These are phyloP conservation scores for Russula virescens DNA, from an alignment of 768 basidiomycete genomes.

Conservation along the genomic window DNA sequence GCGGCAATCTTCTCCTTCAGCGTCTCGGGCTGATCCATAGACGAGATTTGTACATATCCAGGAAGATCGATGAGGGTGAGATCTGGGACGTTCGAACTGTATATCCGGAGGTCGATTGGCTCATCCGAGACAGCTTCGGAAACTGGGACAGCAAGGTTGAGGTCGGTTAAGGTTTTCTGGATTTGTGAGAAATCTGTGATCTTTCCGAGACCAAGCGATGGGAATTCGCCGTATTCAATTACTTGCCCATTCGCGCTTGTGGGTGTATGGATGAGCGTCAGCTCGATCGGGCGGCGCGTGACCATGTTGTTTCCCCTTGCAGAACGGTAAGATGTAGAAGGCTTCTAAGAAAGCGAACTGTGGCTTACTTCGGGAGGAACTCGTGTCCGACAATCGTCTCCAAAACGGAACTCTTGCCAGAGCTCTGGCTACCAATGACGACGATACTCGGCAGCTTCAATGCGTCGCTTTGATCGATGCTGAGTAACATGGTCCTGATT, in stretches of 20 bases:
- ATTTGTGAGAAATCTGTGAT: slow-evolving; percentile 89
- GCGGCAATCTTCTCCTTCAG: slow-evolving; percentile 88
- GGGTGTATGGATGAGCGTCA: slow-evolving; percentile 93
- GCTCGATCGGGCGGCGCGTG: slow-evolving; percentile 94
- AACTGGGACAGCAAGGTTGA: slow-evolving; percentile 91
- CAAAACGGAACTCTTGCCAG: slow-evolving; percentile 95
- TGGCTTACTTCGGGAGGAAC: slow-evolving; percentile 93
- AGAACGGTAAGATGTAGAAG: slow-evolving; percentile 8
- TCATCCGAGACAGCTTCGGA: slow-evolving; percentile 88
- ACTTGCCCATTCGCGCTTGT: slow-evolving; percentile 46
- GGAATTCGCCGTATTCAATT: slow-evolving; percentile 92
- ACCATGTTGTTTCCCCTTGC: slow-evolving; percentile 98
- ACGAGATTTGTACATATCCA: slow-evolving; percentile 93
- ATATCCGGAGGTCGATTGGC: slow-evolving; percentile 94
- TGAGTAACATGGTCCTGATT: slow-evolving; percentile 89
- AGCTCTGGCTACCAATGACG: slow-evolving; percentile 97
- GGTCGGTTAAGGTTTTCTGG: slow-evolving; percentile 87
- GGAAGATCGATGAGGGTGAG: slow-evolving; percentile 96
- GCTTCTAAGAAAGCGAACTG: background rate
- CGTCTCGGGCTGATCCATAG: slow-evolving; percentile 90
- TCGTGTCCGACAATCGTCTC: slow-evolving; percentile 98
- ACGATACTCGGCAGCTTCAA: slow-evolving; percentile 96
- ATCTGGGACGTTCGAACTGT: slow-evolving; percentile 94
- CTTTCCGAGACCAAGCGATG: slow-evolving; percentile 80
- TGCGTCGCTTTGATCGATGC: slow-evolving; percentile 92